Evolutionary conservation across 1,284 basidiomycete species (phyloP).

Genomic region (Sporisorium graminicola): DNA sequence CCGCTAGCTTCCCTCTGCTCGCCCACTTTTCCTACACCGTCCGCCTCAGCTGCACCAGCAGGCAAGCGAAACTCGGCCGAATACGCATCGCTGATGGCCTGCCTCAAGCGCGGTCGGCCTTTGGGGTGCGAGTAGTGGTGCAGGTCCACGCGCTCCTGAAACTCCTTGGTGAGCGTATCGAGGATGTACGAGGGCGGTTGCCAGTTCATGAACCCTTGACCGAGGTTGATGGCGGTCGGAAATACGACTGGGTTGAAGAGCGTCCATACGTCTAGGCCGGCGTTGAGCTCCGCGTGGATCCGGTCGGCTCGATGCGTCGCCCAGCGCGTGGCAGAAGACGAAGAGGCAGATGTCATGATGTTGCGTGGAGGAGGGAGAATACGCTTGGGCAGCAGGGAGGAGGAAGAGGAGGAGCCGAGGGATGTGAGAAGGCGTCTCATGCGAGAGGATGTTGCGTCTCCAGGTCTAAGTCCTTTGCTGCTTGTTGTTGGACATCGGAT

Average conservation of each 20-base stretch:
- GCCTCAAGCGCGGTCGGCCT: slow-evolving; percentile 58
- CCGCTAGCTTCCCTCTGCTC: slow-evolving; percentile 68
- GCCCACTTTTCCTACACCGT: slow-evolving; percentile 10
- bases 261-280: slow-evolving; percentile 66
- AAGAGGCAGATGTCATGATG: slow-evolving; percentile 27
- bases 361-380: background rate
- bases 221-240: slow-evolving; percentile 67
- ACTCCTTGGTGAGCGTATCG: slow-evolving; percentile 45
- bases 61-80: slow-evolving; percentile 54
- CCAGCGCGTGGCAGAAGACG: slow-evolving; percentile 39
- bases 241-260: slow-evolving; percentile 67
- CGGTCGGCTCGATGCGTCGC: slow-evolving; percentile 43
- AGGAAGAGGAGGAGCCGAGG: no score
- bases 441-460: background rate
- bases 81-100: slow-evolving; percentile 59
- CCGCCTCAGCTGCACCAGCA: slow-evolving; percentile 44
- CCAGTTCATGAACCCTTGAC: slow-evolving; percentile 70
- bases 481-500: background rate
- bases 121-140: slow-evolving; percentile 68
- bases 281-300: slow-evolving; percentile 54
- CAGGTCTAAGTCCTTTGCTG: background rate
- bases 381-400: background rate
- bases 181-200: slow-evolving; percentile 60
- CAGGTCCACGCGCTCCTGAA: slow-evolving; percentile 54
- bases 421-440: slow-evolving; percentile 21